These are phyloP conservation scores for Dendrothele bispora DNA, from an alignment of 768 basidiomycete species.

Conservation along the genomic window DNA sequence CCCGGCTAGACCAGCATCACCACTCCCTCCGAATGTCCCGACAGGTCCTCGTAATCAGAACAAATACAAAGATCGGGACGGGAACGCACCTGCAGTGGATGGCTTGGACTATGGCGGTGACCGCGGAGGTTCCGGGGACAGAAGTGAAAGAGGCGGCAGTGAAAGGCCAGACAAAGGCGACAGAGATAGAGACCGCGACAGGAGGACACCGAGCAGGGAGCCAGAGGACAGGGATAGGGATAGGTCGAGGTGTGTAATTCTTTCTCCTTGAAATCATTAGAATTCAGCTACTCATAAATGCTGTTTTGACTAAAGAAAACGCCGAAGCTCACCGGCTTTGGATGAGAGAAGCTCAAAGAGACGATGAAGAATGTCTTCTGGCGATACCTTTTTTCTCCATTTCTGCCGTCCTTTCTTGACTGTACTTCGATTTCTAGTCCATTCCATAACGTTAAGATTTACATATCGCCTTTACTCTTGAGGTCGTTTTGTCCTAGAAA, in stretches of 20 bases:
- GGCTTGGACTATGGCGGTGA: slow-evolving; percentile 83
- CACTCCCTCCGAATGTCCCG: slow-evolving; percentile 83
- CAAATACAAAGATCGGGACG: slow-evolving; percentile 88
- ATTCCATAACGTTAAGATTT: too few species aligned
- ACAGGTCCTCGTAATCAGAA: slow-evolving; percentile 88
- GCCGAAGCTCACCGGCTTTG: slow-evolving; percentile 62
- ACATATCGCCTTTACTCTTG: too few species aligned
- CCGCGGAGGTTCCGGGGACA: background rate
- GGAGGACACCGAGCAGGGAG: slow-evolving; percentile 63
- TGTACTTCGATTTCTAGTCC: too few species aligned
- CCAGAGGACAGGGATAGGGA: slow-evolving; percentile 75
- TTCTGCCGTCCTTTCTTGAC: too few species aligned
- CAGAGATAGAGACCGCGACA: too few species aligned
- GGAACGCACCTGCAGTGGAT: slow-evolving; percentile 82
- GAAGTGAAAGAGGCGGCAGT: too few species aligned
- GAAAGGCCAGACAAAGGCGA: too few species aligned
- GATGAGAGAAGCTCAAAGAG: slow-evolving; percentile 64
- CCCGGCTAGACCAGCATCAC: slow-evolving; percentile 77
- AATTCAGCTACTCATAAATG: slow-evolving; percentile 3
- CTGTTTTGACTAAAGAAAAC: slow-evolving; percentile 52
- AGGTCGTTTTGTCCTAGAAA: too few species aligned
- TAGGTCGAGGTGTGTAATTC: slow-evolving; percentile 55
- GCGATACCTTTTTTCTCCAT: too few species aligned
- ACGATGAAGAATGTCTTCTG: too few species aligned
- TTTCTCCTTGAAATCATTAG: slow-evolving; percentile 2